Evolutionary conservation across 148 eudicot genomes (phyloP), one percentile per base, ranked within the genome.

Genomic region (Agrostemma githago): DNA sequence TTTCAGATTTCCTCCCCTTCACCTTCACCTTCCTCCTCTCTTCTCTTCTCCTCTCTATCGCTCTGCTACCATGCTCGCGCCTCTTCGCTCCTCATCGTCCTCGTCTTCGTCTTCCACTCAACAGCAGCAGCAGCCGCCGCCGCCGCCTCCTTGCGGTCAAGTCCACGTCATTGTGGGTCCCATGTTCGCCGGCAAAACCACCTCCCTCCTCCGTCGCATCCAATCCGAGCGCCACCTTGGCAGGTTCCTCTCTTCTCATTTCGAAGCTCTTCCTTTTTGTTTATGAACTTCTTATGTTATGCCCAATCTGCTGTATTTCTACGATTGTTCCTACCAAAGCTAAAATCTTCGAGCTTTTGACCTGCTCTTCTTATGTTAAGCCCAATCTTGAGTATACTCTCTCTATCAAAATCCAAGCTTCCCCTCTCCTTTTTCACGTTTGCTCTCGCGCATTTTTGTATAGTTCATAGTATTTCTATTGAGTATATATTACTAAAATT

Each of bases 121-220:
- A 16, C 58, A 43, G n/a, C 72, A 40, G 40, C 38, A 64, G 6
- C 60, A 14, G 51, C 56, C n/a, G 34, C 76, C 73, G 19, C 19
- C 72, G 21, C 0, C 68, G 40, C 4, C 76, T 57, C 48, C 71
- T 54, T 71, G 68, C 34, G 85, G 85, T 64, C 96, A 92, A 76
- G 81, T 92, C 67, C 97, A 92, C 69, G 94, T 93, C 0, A 88
- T 89, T 68, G 85, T 92, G 48, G 97, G 99, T 0, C 97, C 99
- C 77, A 95, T 95, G 99, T 95, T 95, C 68, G 90, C 99, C 72
- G 97, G 97, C 0, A 90, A 95, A 72, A 95, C 96, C 62, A 84
- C 99, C 67, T 83, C 89, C 16, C 88, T 90, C 19, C 89, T 92
- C 19, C 86, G 79, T 65, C 89, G 94, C 46, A 85, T 92, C 62